Evolutionary conservation across 1,284 basidiomycete genomes (phyloP).

Genomic region (Ceratobasidium sp.): DNA sequence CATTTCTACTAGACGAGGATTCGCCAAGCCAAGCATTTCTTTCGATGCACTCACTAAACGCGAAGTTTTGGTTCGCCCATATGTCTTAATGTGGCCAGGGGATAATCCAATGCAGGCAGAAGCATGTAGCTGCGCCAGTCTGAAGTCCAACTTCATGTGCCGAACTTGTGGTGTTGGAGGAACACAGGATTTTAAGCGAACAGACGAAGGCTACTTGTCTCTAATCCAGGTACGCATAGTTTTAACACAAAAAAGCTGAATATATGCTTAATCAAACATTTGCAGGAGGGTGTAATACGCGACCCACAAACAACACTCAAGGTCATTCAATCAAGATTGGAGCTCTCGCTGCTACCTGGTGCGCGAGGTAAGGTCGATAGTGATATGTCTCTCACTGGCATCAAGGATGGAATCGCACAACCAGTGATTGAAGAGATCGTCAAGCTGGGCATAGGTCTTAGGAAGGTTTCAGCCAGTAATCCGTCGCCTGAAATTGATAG

Average conservation of each 20-base stretch:
- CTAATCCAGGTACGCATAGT: slow-evolving; percentile 38
- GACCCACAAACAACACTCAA: not conserved
- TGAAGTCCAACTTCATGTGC: slow-evolving; percentile 28
- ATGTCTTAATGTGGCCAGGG: not conserved
- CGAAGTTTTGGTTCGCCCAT: slow-evolving; percentile 47
- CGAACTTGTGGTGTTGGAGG: slow-evolving; percentile 43
- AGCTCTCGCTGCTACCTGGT: not conserved
- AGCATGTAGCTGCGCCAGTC: slow-evolving; percentile 25
- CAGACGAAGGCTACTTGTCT: slow-evolving; percentile 34
- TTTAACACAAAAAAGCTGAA: not conserved
- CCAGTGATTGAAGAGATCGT: not conserved
- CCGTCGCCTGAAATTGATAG: no score
- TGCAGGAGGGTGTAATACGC: not conserved
- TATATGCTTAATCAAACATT: not conserved
- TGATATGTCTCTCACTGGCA: not conserved
- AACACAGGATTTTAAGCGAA: slow-evolving; percentile 4
- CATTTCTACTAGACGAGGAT: not conserved
- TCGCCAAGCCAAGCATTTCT: slow-evolving; percentile 40
- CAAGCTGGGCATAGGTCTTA: no score
- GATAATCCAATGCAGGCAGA: slow-evolving; percentile 45
- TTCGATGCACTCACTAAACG: slow-evolving; percentile 49
- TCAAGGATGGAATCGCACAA: not conserved
- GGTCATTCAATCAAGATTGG: not conserved
- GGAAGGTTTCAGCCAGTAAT: no score
- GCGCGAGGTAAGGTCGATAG: not conserved